phyloP scores from a whole-genome alignment of 805 yeast species.

The Zygosaccharomyces gambellarensis region DNA sequence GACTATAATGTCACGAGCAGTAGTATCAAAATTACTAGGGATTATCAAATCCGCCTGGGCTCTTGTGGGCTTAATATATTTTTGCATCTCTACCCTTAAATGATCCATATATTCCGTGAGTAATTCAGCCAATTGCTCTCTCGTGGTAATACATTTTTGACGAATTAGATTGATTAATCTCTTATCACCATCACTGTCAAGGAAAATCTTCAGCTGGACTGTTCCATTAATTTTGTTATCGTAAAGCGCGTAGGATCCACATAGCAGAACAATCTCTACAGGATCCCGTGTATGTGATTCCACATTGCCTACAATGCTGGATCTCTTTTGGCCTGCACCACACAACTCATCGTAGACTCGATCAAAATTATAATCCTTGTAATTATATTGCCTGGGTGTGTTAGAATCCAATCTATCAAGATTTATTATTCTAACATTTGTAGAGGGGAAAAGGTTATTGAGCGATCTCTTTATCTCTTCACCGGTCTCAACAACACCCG shows the following conservation, averaged over 20 bases:
- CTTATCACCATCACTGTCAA: slow-evolving; percentile 82
- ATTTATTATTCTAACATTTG: slow-evolving; percentile 38
- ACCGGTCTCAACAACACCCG: slow-evolving; percentile 33
- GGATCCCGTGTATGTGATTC: slow-evolving; percentile 16
- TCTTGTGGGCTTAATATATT: slow-evolving; percentile 31
- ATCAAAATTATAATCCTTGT: slow-evolving; percentile 35
- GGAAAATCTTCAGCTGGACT: slow-evolving; percentile 64
- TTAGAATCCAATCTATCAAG: slow-evolving; percentile 33
- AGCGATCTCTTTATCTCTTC: slow-evolving; percentile 36
- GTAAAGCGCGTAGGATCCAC: slow-evolving; percentile 78
- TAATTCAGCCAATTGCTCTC: slow-evolving; percentile 20
- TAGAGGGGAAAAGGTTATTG: slow-evolving; percentile 19
- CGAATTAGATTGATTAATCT: slow-evolving; percentile 74
- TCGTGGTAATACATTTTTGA: slow-evolving; percentile 10
- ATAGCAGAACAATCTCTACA: slow-evolving; percentile 45
- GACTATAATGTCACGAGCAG: slow-evolving; percentile 29
- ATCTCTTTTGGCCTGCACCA: slow-evolving; percentile 8
- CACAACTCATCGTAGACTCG: slow-evolving; percentile 20
- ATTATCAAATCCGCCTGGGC: slow-evolving; percentile 31
- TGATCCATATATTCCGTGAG: slow-evolving; percentile 29
- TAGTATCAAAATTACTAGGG: slow-evolving; percentile 26
- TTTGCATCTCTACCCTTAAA: slow-evolving; percentile 30
- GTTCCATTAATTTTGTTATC: slow-evolving; percentile 49
- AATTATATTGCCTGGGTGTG: slow-evolving; percentile 17
- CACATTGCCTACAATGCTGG: slow-evolving; percentile 7